Evolutionary conservation across 768 basidiomycete species (phyloP).

Genomic region (Sarcodon aspratus): DNA sequence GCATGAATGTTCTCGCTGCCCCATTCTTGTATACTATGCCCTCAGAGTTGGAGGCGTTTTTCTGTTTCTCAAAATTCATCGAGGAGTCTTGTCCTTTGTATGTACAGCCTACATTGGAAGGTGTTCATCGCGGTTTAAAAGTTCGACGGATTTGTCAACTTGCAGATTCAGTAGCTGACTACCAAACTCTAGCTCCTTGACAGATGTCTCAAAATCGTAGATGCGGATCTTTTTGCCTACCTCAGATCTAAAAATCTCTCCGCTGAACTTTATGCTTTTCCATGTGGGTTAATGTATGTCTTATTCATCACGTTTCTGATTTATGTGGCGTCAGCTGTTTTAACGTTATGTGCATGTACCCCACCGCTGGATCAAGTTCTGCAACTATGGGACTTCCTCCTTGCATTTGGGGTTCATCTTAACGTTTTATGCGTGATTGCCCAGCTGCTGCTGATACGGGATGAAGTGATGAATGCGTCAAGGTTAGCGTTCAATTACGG

Average conservation of each 20-base stretch:
- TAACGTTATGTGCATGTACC: slow-evolving; percentile 94
- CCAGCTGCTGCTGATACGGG: slow-evolving; percentile 81
- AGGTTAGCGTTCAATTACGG: slow-evolving; percentile 42
- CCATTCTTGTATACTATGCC: slow-evolving; percentile 98
- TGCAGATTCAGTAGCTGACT: too few relatives aligned
- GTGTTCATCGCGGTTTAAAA: slow-evolving; percentile 90
- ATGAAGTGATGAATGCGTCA: slow-evolving; percentile 77
- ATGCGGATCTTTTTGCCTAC: slow-evolving; percentile 73
- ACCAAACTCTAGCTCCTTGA: slow-evolving; percentile 62
- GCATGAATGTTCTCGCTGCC: slow-evolving; percentile 98
- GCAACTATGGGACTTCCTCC: slow-evolving; percentile 92
- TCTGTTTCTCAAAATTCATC: slow-evolving; percentile 92
- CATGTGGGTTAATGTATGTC: slow-evolving; percentile 47
- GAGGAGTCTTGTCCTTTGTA: slow-evolving; percentile 94
- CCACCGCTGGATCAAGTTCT: slow-evolving; percentile 93
- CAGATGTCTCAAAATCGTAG: slow-evolving; percentile 83
- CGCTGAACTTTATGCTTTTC: slow-evolving; percentile 96
- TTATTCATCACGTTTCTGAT: background rate
- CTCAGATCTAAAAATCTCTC: slow-evolving; percentile 84
- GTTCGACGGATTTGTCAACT: slow-evolving; percentile 27
- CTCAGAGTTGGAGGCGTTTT: slow-evolving; percentile 96
- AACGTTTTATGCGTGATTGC: slow-evolving; percentile 97
- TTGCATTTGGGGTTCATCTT: slow-evolving; percentile 93
- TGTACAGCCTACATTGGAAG: slow-evolving; percentile 91
- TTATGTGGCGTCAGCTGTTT: slow-evolving; percentile 45